Percentiles rank a stretch among this genome's conserved stretches.
These are phyloP conservation scores for Globisporangium okanoganense DNA, from an alignment of 352 stramenopile species.

Conservation along the genomic window DNA sequence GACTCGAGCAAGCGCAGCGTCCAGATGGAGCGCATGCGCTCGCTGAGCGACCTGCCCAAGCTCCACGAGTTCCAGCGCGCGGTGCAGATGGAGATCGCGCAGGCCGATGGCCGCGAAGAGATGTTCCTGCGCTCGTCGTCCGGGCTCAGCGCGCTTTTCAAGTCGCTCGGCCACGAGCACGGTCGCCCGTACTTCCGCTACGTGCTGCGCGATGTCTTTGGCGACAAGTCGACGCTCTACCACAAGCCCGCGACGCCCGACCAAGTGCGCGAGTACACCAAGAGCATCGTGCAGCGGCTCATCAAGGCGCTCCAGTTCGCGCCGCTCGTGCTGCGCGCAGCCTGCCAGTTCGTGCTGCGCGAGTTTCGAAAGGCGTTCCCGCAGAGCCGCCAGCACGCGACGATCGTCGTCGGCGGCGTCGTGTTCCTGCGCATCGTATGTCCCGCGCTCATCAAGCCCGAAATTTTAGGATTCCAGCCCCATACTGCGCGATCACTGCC, in stretches of 20 bases:
- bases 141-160: slow-evolving; percentile 65
- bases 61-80: slow-evolving; percentile 66
- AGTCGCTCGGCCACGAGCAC: slow-evolving; percentile 61
- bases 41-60: slow-evolving; percentile 42
- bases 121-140: slow-evolving; percentile 79
- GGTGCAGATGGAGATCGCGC: slow-evolving; percentile 60
- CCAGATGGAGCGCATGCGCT: slow-evolving; percentile 18
- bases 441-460: slow-evolving; percentile 77
- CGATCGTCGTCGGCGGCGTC: slow-evolving; percentile 72
- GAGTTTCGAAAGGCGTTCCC: slow-evolving; percentile 75
- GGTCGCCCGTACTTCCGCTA: slow-evolving; percentile 80
- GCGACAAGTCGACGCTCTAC: slow-evolving; percentile 57
- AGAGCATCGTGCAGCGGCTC: slow-evolving; percentile 63
- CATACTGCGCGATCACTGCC: slow-evolving; percentile 51
- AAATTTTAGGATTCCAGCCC: slow-evolving; percentile 68
- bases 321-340: slow-evolving; percentile 66
- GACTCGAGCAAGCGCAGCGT: slow-evolving; percentile 8
- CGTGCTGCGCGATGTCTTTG: slow-evolving; percentile 72
- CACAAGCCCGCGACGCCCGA: slow-evolving; percentile 23
- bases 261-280: slow-evolving; percentile 51
- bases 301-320: slow-evolving; percentile 69
- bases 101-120: slow-evolving; percentile 57
- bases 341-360: slow-evolving; percentile 62
- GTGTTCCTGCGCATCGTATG: slow-evolving; percentile 77
- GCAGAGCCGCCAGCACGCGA: slow-evolving; percentile 45